phyloP scores from a whole-genome alignment of 2,329 filamentous ascomycete genomes.

The Aspergillus brunneoviolaceus region DNA sequence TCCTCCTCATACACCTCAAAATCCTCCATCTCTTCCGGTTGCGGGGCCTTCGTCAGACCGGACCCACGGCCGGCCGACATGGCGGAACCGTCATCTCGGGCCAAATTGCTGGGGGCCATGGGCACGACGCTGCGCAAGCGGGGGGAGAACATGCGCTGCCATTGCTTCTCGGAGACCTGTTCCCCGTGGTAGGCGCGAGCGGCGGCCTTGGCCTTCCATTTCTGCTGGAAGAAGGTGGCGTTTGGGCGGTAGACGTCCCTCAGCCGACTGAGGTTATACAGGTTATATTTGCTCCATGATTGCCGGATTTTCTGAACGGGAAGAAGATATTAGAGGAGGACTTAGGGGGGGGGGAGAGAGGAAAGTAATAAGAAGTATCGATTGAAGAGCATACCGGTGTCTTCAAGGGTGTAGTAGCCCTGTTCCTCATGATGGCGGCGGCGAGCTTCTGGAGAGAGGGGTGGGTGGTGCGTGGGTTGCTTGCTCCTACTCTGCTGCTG shows the following conservation, averaged over 20 bases:
- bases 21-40: too few species aligned
- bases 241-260: slow-evolving; percentile 45
- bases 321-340: slow-evolving; percentile 9
- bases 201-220: slow-evolving; percentile 86
- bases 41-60: slow-evolving; percentile 52
- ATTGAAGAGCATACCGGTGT: slow-evolving; percentile 33
- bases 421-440: slow-evolving; percentile 45
- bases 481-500: slow-evolving; percentile 12
- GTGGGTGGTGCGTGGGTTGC: slow-evolving; percentile 7
- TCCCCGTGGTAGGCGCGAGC: slow-evolving; percentile 91
- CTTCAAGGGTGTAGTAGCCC: slow-evolving; percentile 43
- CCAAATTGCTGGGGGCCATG: slow-evolving; percentile 80
- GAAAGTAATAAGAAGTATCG: not conserved
- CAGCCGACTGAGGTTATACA: slow-evolving; percentile 76
- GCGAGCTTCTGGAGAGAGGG: slow-evolving; percentile 10
- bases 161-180: slow-evolving; percentile 87
- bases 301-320: slow-evolving; percentile 76
- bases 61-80: slow-evolving; percentile 81
- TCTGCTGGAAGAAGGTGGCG: slow-evolving; percentile 92
- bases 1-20: too few species aligned
- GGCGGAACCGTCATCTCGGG: slow-evolving; percentile 75
- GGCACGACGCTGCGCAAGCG: slow-evolving; percentile 78
- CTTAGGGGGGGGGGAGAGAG: not conserved
- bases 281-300: slow-evolving; percentile 96
- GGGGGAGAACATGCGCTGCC: slow-evolving; percentile 87